phyloP scores from a whole-genome alignment of 495 filamentous ascomycete species.

The Choiromyces venosus region DNA sequence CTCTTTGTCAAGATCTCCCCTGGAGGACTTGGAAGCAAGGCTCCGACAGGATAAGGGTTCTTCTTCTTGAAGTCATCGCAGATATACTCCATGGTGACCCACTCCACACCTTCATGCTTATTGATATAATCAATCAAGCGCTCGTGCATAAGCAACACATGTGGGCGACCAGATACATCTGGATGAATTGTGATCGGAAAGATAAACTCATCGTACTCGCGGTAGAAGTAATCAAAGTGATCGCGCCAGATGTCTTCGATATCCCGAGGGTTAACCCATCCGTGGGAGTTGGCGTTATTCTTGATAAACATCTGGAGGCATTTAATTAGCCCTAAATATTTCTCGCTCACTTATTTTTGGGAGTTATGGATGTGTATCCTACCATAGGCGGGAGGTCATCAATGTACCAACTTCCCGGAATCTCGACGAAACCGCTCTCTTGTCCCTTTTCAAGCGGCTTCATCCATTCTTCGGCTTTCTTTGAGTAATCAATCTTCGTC shows the following conservation, averaged over 20 bases:
- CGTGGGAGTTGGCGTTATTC: constrained; percentile 54
- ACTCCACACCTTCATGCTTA: constrained; percentile 67
- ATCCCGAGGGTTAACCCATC: constrained; percentile 58
- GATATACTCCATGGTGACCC: constrained; percentile 67
- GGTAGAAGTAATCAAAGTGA: constrained; percentile 66
- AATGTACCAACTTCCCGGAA: constrained; percentile 64
- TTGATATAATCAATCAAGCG: constrained; percentile 67
- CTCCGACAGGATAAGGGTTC: constrained; percentile 60
- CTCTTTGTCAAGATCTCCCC: constrained; percentile 55
- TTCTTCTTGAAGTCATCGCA: constrained; percentile 64
- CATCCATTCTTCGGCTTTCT: constrained; percentile 63
- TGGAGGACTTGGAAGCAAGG: constrained; percentile 59
- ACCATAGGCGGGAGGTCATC: constrained; percentile 55
- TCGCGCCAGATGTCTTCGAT: constrained; percentile 58
- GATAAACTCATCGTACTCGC: constrained; percentile 64
- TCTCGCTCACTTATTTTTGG: constrained; percentile 14
- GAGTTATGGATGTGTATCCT: not conserved
- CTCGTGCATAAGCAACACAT: constrained; percentile 64
- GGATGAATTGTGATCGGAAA: constrained; percentile 69
- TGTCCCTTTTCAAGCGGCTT: constrained; percentile 54
- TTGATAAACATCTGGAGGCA: constrained; percentile 55
- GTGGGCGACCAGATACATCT: constrained; percentile 61
- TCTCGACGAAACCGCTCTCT: constrained; percentile 57
- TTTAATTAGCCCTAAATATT: not conserved
- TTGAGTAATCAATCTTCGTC: constrained; percentile 58